phyloP scores from a whole-genome alignment of 805 yeast species.

The Brettanomyces naardenensis region DNA sequence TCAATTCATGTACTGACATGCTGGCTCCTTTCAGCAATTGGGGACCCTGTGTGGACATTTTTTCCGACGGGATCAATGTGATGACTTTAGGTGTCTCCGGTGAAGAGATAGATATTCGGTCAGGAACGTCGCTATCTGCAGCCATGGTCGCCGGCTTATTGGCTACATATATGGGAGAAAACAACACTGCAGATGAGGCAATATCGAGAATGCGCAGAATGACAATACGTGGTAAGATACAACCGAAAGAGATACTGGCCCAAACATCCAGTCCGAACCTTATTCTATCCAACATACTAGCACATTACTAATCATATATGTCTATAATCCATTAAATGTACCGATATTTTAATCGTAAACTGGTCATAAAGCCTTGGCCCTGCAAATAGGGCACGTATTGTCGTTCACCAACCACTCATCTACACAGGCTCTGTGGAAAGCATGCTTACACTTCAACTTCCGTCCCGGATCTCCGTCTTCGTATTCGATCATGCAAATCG shows the following conservation, averaged over 20 bases:
- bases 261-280: not conserved
- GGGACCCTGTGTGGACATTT: constrained; percentile 47
- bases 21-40: constrained; percentile 34
- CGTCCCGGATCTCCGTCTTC: constrained; percentile 40
- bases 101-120: constrained; percentile 19
- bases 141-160: constrained; percentile 38
- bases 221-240: not conserved
- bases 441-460: constrained; percentile 39
- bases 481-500: constrained; percentile 46
- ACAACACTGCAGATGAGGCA: constrained; percentile 28
- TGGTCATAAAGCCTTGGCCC: constrained; percentile 31
- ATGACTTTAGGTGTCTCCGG: constrained; percentile 30
- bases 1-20: constrained; percentile 26
- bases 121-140: constrained; percentile 46
- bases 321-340: too few species aligned
- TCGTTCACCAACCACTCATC: constrained; percentile 49
- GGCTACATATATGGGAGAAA: constrained; percentile 36
- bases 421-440: constrained; percentile 47
- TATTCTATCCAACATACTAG: not conserved
- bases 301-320: too few species aligned
- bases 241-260: not conserved
- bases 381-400: constrained; percentile 52
- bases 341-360: not conserved
- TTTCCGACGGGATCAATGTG: constrained; percentile 41
- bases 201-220: constrained; percentile 1